Evolutionary conservation across 768 basidiomycete genomes (phyloP).

Genomic region (Lactarius akahatsu): DNA sequence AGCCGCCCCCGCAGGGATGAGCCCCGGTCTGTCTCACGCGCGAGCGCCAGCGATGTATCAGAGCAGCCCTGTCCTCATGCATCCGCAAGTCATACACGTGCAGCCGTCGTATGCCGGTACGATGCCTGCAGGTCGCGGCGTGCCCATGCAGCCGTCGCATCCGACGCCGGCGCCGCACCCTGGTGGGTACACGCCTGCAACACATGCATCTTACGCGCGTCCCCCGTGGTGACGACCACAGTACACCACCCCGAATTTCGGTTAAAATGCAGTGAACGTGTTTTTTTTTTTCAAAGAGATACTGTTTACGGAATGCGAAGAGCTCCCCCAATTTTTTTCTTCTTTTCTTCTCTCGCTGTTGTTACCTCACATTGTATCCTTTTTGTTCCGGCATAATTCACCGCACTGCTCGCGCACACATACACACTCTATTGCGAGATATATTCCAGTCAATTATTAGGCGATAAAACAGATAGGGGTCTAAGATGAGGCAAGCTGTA

Average conservation of each 20-base stretch:
- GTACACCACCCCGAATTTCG: background rate
- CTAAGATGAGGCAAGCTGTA: conserved; percentile 54
- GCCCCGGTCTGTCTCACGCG: conserved; percentile 60
- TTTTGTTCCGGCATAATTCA: conserved; percentile 2
- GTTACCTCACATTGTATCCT: conserved; percentile 20
- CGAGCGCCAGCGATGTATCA: conserved; percentile 55
- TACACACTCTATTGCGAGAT: conserved; percentile 27
- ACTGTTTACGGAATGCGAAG: conserved; percentile 8
- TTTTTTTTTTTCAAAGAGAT: background rate
- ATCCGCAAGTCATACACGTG: conserved; percentile 39
- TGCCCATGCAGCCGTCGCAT: conserved; percentile 42
- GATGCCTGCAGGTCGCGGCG: conserved; percentile 41
- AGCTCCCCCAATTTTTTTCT: background rate
- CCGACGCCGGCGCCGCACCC: conserved; percentile 31
- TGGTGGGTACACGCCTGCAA: conserved; percentile 22
- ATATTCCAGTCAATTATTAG: conserved; percentile 14
- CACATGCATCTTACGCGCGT: conserved; percentile 19
- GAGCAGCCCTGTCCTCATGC: conserved; percentile 69
- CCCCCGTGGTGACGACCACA: conserved; percentile 10
- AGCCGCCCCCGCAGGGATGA: conserved; percentile 50
- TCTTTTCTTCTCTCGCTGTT: background rate
- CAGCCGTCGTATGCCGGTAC: conserved; percentile 36
- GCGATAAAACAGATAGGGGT: conserved; percentile 11
- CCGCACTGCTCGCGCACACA: conserved; percentile 2
- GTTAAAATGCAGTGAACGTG: conserved; percentile 6